A percentile compares a stretch with the other conserved stretches of the same genome.
phyloP scores from a whole-genome alignment of 441 rosid species.

The Hura crepitans region DNA sequence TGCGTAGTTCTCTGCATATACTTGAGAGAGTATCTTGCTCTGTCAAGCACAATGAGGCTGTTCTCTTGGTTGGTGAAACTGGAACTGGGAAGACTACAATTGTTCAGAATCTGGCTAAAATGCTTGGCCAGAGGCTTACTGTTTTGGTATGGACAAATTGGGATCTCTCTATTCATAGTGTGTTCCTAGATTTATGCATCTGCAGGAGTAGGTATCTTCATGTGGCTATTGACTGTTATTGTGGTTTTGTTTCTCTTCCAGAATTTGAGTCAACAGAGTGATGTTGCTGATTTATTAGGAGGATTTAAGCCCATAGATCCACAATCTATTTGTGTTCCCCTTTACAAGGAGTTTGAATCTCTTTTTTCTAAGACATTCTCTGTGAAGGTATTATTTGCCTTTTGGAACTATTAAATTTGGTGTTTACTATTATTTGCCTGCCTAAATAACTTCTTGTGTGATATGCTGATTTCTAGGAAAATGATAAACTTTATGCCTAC shows the following conservation, averaged over 20 bases:
- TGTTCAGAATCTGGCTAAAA: slow-evolving; percentile 79
- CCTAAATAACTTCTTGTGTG: slow-evolving; percentile 27
- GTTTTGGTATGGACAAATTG: slow-evolving; percentile 62
- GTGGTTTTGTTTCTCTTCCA: slow-evolving; percentile 28
- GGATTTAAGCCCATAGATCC: slow-evolving; percentile 97
- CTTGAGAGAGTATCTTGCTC: slow-evolving; percentile 89
- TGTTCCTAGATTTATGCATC: neutral
- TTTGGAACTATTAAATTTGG: slow-evolving; percentile 15
- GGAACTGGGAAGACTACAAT: slow-evolving; percentile 99
- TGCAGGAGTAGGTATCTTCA: neutral
- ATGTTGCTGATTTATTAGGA: slow-evolving; percentile 91
- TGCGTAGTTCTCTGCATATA: slow-evolving; percentile 62
- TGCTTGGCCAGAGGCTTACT: slow-evolving; percentile 84
- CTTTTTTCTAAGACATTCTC: slow-evolving; percentile 57
- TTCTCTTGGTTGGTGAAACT: slow-evolving; percentile 98
- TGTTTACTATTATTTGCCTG: slow-evolving; percentile 11
- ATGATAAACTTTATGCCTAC: slow-evolving; percentile 34
- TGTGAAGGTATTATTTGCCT: slow-evolving; percentile 36
- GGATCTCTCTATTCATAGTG: slow-evolving; percentile 4
- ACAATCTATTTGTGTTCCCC: slow-evolving; percentile 56
- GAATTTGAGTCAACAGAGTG: slow-evolving; percentile 99
- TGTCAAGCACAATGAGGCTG: slow-evolving; percentile 82
- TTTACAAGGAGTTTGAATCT: slow-evolving; percentile 66
- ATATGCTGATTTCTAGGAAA: slow-evolving; percentile 47
- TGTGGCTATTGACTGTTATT: slow-evolving; percentile 2